These are phyloP conservation scores for Zizania latifolia DNA, from an alignment of 176 grass and related monocot genomes.

Conservation along the genomic window DNA sequence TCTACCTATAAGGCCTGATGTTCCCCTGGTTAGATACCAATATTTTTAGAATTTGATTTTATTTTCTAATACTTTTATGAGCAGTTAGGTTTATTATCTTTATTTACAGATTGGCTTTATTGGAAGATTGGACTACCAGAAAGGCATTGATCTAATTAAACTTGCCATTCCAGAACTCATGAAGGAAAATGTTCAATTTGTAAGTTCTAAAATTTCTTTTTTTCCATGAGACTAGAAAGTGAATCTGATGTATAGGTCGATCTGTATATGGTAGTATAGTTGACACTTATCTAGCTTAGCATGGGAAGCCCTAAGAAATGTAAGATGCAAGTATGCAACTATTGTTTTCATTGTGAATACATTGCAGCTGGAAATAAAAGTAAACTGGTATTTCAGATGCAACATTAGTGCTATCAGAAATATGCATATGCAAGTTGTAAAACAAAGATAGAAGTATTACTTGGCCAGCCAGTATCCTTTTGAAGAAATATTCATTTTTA, in stretches of 20 bases:
- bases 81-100: constrained; percentile 24
- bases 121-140: constrained; percentile 97
- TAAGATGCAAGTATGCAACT: neutral
- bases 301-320: neutral
- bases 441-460: constrained; percentile 13
- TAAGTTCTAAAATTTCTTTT: constrained; percentile 42
- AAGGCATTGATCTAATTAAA: constrained; percentile 89
- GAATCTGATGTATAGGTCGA: neutral
- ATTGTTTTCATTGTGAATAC: neutral
- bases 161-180: constrained; percentile 61
- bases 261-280: constrained; percentile 3
- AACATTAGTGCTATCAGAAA: neutral
- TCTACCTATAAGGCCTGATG: constrained; percentile 56
- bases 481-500: neutral
- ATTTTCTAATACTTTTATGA: neutral
- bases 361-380: too few species aligned
- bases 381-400: neutral
- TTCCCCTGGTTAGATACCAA: constrained; percentile 66
- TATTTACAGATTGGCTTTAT: constrained; percentile 90
- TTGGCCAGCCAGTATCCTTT: too few species aligned
- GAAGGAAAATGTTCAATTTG: constrained; percentile 74
- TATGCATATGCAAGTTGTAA: neutral
- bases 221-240: neutral
- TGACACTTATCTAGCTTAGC: neutral
- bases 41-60: neutral